Conservation (phyloP, 805 yeast species). For the Maudiozyma saulgeensis region DNA sequence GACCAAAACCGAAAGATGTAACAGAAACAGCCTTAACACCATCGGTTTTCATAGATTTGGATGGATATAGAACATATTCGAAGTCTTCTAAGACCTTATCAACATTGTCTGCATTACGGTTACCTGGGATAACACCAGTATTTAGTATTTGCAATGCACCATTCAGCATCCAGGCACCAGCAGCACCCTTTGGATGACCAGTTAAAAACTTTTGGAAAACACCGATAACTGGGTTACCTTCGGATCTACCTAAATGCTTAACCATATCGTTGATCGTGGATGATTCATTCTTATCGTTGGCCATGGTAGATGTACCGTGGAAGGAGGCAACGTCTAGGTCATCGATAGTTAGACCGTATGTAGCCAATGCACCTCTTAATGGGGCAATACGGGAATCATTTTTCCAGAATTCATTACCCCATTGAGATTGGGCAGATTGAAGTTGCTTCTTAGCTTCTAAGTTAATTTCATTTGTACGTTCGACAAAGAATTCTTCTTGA, state of each 20-base stretch:
- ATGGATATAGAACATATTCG: conserved; percentile 88
- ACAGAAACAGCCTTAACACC: conserved; percentile 96
- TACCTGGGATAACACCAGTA: conserved; percentile 94
- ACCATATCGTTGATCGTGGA: conserved; percentile 87
- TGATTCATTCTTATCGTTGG: conserved; percentile 97
- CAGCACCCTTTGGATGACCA: conserved; percentile 99
- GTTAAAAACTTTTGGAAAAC: conserved; percentile 98
- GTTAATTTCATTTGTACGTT: conserved; percentile 79
- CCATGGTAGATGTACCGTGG: conserved; percentile 99
- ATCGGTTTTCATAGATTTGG: conserved; percentile 85
- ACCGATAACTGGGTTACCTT: conserved; percentile 96
- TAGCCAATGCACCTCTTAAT: conserved; percentile 90
- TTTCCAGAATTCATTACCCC: conserved; percentile 92
- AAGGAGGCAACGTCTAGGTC: conserved; percentile 94
- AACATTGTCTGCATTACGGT: conserved; percentile 95
- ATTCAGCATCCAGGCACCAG: conserved; percentile 99
- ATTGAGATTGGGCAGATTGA: conserved; percentile 79
- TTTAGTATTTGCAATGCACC: conserved; percentile 92
- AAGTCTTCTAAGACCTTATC: conserved; percentile 74
- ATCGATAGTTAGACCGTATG: conserved; percentile 86
- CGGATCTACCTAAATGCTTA: conserved; percentile 88
- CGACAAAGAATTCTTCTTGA: conserved; percentile 55
- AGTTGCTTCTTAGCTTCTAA: conserved; percentile 80
- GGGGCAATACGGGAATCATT: conserved; percentile 93
- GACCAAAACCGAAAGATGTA: conserved; percentile 98